Evolutionary conservation across 257 asterid genomes (phyloP), one percentile per base, ranked within the genome.

Genomic region (Parsonsia alboflavescens): DNA sequence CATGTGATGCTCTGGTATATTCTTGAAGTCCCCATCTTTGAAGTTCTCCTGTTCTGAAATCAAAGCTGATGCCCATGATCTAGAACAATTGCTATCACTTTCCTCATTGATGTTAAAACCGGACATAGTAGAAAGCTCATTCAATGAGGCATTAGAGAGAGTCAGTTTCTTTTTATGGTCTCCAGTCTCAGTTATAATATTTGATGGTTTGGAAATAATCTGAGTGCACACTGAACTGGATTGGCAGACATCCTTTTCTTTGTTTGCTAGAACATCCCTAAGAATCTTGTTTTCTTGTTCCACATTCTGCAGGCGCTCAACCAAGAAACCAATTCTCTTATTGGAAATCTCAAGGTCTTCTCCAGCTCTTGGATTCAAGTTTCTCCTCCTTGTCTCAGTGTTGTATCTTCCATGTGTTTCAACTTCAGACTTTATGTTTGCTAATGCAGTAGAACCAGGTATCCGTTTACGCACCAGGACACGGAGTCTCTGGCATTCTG

Each of bases 401-500:
- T 70, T 87, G 68, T 53, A 80, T 75, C 80, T 80, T 76, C 80
- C 86, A 41, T 68, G 80, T 39, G 66, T 61, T 77, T 87, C 97
- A 67, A 81, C 62, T 65, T 84, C 89, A 65, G 75, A 80, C 76
- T 62, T 84, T 65, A 80, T 59, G 80, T 74, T 77, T 30, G 82
- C 69, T 48, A 80, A 56, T 33, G 66, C 72, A 65, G 82, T 57
- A 0, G 85, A 85, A 26, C 81, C 84, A 45, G 92, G 90, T 46
- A 85, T 72, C 44, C 89, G 79, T 68, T 86, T 92, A n/a, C 95
- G 91, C 26, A 80, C 81, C 45, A 89, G 53, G 41, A 76, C 77
- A 2, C 99, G 94, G n/a, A 92, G 72, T 72, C 97, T 82, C n/a
- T 89, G 93, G 85, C 96, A 86, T 41, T 94, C 97, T 6, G 81